These are phyloP conservation scores for Sistotremastrum niveocremeum DNA, from an alignment of 768 basidiomycete genomes.

Conservation along the genomic window DNA sequence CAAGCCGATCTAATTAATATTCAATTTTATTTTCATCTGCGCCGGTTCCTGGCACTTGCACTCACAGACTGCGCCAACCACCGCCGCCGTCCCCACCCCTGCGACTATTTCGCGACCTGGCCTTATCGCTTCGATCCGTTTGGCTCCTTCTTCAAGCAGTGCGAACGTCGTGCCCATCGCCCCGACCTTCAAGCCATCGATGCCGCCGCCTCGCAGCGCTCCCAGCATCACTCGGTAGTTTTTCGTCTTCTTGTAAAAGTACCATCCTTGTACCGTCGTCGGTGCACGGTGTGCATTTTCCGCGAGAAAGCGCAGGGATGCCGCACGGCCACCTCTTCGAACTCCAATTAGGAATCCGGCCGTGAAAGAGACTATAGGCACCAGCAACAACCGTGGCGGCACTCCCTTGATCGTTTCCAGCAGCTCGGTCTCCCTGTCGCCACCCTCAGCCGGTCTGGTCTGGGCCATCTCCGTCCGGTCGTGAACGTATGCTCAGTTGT, in stretches of 20 bases:
- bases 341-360: no score
- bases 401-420: no score
- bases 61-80: slow-evolving; percentile 45
- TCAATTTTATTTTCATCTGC: slow-evolving; percentile 4
- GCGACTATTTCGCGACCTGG: slow-evolving; percentile 40
- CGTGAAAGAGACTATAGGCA: no score
- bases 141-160: slow-evolving; percentile 31
- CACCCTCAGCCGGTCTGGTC: no score
- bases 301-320: slow-evolving; percentile 74
- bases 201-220: slow-evolving; percentile 52
- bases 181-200: slow-evolving; percentile 40
- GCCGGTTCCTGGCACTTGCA: slow-evolving; percentile 8
- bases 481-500: no score
- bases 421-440: no score
- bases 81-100: slow-evolving; percentile 45
- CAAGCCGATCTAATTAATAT: slow-evolving; percentile 37
- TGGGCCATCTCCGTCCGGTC: no score
- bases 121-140: slow-evolving; percentile 21
- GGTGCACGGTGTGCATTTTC: slow-evolving; percentile 86
- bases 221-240: slow-evolving; percentile 75
- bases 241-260: slow-evolving; percentile 93
- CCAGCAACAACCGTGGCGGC: no score
- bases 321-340: slow-evolving; percentile 43
- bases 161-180: slow-evolving; percentile 34
- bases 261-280: slow-evolving; percentile 81